Conservation (phyloP, 2,329 filamentous ascomycete genomes). For the Clarireedia paspali region DNA sequence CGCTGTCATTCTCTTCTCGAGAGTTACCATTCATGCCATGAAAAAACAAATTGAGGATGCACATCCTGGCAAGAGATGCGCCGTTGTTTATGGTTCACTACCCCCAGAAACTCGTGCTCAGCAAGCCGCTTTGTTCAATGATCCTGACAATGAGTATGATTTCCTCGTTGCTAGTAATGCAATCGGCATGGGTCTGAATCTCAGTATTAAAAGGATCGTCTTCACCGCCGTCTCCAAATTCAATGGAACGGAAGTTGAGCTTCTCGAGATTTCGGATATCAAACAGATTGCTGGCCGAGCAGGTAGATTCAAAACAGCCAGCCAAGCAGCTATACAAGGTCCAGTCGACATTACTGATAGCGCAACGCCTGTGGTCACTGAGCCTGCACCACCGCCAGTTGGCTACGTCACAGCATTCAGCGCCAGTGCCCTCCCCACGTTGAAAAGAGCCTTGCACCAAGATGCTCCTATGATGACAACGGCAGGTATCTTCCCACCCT, state of each 20-base stretch:
- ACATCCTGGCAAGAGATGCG: constrained; percentile 68
- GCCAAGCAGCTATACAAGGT: constrained; percentile 38
- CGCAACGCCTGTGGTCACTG: not conserved
- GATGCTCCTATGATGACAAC: constrained; percentile 59
- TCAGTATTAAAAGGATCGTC: constrained; percentile 84
- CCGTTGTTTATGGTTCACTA: constrained; percentile 85
- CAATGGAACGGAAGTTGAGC: constrained; percentile 48
- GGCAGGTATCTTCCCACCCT: constrained; percentile 70
- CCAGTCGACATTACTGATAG: constrained; percentile 1
- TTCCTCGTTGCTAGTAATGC: constrained; percentile 90
- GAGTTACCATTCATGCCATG: constrained; percentile 71
- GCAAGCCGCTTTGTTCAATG: constrained; percentile 90
- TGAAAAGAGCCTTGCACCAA: constrained; percentile 54
- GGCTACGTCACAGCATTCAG: constrained; percentile 79
- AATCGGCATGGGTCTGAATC: constrained; percentile 93
- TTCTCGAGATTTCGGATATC: constrained; percentile 66
- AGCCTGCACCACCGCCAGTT: constrained; percentile 27
- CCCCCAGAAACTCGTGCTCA: constrained; percentile 89
- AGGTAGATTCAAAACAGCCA: constrained; percentile 72
- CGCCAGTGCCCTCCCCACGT: constrained; percentile 52
- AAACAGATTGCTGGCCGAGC: constrained; percentile 95
- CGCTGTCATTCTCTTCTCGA: constrained; percentile 80
- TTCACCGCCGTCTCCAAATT: constrained; percentile 74
- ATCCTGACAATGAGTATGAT: constrained; percentile 92
- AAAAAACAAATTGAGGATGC: constrained; percentile 68